Percentiles rank a stretch among this genome's conserved stretches.
Conservation (phyloP, 345 rosid species). For the Nasturtium officinale region DNA sequence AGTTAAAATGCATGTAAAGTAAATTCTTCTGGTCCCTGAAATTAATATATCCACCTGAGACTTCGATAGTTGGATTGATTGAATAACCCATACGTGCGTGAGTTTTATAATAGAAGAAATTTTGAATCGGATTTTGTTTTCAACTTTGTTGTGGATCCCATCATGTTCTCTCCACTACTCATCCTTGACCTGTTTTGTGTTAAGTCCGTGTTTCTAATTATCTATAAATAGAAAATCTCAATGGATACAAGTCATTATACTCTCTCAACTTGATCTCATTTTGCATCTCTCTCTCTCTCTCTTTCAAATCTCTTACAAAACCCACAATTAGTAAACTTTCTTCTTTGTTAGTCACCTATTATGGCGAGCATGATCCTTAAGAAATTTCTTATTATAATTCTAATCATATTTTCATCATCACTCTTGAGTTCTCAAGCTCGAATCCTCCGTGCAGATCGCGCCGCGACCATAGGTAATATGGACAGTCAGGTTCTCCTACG, state of each 20-base stretch:
- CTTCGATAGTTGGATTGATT: conserved; percentile 14
- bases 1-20: conserved; percentile 19
- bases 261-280: conserved; percentile 22
- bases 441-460: conserved; percentile 29
- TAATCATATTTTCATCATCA: conserved; percentile 33
- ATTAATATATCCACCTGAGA: conserved; percentile 36
- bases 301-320: not conserved
- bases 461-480: not conserved
- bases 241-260: conserved; percentile 26
- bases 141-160: conserved; percentile 35
- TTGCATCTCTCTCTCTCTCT: not conserved
- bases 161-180: conserved; percentile 42
- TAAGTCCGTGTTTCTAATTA: not conserved
- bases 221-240: conserved; percentile 40
- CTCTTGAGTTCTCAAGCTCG: conserved; percentile 33
- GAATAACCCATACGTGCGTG: conserved; percentile 29
- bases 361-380: conserved; percentile 40
- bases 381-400: conserved; percentile 32
- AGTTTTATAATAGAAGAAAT: conserved; percentile 21
- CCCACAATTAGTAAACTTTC: not conserved
- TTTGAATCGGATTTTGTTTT: conserved; percentile 14
- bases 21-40: conserved; percentile 21
- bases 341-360: not conserved
- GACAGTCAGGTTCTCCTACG: conserved; percentile 37
- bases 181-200: conserved; percentile 2